A percentile compares a stretch with the other conserved stretches of the same genome.
phyloP scores from a whole-genome alignment of 441 rosid species.

The Lepidium campestre region DNA sequence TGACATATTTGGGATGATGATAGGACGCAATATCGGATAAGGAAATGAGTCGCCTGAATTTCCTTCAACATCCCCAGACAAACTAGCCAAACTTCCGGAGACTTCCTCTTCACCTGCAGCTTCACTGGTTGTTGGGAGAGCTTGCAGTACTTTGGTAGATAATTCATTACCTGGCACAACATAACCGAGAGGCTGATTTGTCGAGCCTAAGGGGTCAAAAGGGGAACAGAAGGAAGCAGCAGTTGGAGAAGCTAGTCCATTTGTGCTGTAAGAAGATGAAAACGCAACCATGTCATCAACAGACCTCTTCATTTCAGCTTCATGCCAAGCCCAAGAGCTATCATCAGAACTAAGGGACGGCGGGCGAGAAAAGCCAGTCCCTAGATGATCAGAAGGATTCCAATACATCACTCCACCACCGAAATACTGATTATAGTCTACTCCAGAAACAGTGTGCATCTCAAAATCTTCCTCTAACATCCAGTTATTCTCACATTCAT shows the following conservation, averaged over 20 bases:
- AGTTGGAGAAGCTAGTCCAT: conserved; percentile 93
- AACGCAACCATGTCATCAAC: conserved; percentile 99
- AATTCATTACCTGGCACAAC: conserved; percentile 84
- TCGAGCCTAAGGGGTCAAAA: conserved; percentile 73
- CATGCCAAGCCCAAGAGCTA: conserved; percentile 96
- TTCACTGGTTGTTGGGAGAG: conserved; percentile 55
- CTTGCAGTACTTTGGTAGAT: conserved; percentile 60
- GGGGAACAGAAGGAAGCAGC: conserved; percentile 89
- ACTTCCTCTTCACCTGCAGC: conserved; percentile 58
- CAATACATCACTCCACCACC: conserved; percentile 99
- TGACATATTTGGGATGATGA: conserved; percentile 79
- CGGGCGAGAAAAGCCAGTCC: conserved; percentile 88
- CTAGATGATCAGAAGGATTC: conserved; percentile 89
- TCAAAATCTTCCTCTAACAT: conserved; percentile 91
- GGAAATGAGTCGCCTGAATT: conserved; percentile 67
- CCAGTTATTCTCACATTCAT: conserved; percentile 81
- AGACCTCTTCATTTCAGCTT: conserved; percentile 92
- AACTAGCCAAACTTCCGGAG: conserved; percentile 52
- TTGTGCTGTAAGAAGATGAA: conserved; percentile 90
- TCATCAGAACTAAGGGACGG: conserved; percentile 99
- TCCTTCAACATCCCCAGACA: conserved; percentile 69
- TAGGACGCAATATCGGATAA: conserved; percentile 87
- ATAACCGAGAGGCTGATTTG: conserved; percentile 85
- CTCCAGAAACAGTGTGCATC: conserved; percentile 74
- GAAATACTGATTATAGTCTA: conserved; percentile 88